Base-by-base conservation (phyloP, 139 green algal genomes). In the Volvox reticuliferus region DNA sequence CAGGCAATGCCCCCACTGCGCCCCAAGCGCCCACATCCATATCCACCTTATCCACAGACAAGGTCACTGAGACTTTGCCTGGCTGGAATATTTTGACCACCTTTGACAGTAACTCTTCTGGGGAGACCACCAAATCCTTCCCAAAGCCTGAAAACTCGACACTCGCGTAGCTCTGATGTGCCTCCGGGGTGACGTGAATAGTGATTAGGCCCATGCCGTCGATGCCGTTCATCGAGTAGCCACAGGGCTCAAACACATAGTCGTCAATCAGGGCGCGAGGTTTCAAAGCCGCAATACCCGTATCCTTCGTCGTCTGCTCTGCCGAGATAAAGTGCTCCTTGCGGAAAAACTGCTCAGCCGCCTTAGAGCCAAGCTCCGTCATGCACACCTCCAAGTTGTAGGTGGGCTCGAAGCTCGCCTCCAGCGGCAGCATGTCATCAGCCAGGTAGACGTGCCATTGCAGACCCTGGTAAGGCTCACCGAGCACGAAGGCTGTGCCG, bases 201-300 rank as follows among this genome's bases (percentile, higher is more conserved):
- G 98, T 99, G 69, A 97, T 97, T 92, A 98, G 97, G 36, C 94
- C 94, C 12, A n/a, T 88, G 18, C 86, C 95, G 35, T 96, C 88
- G 20, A 99, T 95, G 75, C 96, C 96, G 90, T 99, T 99, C 97
- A 99, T 99, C 76, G 94, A 98, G 97, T 99, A 99, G 71, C 98
- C 98, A 94, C 98, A 99, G 17, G 98, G 98, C 93, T 99, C 98
- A 93, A 99, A 99, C 18, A 99, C 95, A 87, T 98, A 99, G 93
- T 99, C 98, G 91, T 99, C 98, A 61, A 99, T 98, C 35, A 95
- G 79, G 0, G 96, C 96, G 22, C 81, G 65, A 12, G 96, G 97
- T 80, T 99, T 93, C 26, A 99, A 92, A 16, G 80, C 91, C 0
- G 84, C 83, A 62, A 99, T 98, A 36, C 96, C 96, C 0, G 94